These are phyloP conservation scores for Calamus simplicifolius DNA, from an alignment of 176 grass and related monocot species.

Conservation along the genomic window DNA sequence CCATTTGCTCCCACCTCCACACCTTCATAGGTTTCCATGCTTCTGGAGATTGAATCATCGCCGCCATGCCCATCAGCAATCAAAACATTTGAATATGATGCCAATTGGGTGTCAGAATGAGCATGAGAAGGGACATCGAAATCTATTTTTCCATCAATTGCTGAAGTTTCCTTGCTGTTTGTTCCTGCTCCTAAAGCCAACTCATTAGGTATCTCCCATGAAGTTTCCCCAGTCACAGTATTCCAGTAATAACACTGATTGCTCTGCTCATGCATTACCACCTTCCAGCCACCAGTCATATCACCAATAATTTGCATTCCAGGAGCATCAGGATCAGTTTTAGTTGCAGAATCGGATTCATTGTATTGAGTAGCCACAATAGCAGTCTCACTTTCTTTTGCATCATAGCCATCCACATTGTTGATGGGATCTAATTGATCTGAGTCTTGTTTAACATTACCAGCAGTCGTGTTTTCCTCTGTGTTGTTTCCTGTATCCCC, in stretches of 20 bases:
- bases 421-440: slow-evolving; percentile 22
- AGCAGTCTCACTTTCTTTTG: slow-evolving; percentile 30
- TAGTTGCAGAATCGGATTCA: slow-evolving; percentile 6
- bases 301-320: slow-evolving; percentile 81
- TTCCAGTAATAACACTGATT: slow-evolving; percentile 98
- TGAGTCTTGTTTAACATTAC: slow-evolving; percentile 30
- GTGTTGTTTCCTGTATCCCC: slow-evolving; percentile 7
- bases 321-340: slow-evolving; percentile 34
- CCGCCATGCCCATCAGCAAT: slow-evolving; percentile 25
- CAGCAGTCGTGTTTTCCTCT: slow-evolving; percentile 23
- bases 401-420: slow-evolving; percentile 18
- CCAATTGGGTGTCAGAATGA: slow-evolving; percentile 26
- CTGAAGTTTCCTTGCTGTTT: not conserved
- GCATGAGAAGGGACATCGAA: slow-evolving; percentile 31
- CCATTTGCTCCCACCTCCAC: slow-evolving; percentile 27
- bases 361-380: slow-evolving; percentile 17
- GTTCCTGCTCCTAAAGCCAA: slow-evolving; percentile 20
- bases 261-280: slow-evolving; percentile 74
- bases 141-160: slow-evolving; percentile 22
- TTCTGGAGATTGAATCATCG: not conserved
- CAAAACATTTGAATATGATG: slow-evolving; percentile 33
- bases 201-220: slow-evolving; percentile 75
- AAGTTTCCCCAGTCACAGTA: slow-evolving; percentile 88
- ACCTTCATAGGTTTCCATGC: slow-evolving; percentile 27
- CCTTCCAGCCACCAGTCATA: slow-evolving; percentile 69